Evolutionary conservation across 768 basidiomycete genomes (phyloP), one percentile per base, ranked within the genome.

Genomic region (Russula emetica): DNA sequence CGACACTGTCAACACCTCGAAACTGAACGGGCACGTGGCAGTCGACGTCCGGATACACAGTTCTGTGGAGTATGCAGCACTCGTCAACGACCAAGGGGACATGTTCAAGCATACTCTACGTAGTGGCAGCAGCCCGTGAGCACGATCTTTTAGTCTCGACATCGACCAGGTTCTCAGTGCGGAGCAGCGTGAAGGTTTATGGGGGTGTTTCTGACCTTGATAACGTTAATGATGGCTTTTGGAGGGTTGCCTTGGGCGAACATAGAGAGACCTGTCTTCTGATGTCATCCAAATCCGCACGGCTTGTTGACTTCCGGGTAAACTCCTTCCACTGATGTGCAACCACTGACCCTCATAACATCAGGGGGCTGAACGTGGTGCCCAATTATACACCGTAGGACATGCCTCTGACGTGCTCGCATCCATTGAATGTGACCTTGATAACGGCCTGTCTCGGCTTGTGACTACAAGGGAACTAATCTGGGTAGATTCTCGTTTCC

Each of bases 401-500:
- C 71, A 65, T 36, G 66, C 73, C 3, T 71, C 72, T 30, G 77
- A 81, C 55, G 58, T 79, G 1, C 71, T 90, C 20, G 87, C 87
- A 0, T 83, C 80, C 28, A 74, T 86, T 40, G 84, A 85, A 66
- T 73, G 78, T 63, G 71, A 75, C 20, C 66, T 67, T 7, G 70
- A 73, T 6, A 78, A 83, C 62, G 70, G 80, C 51, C 72, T 85
- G 44, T 69, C 85, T 34, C 79, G 82, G 3, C 66, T 89, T 3
- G 80, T 79, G 34, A 83, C 88, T 1, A 92, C 88, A 1, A 76
- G 75, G 1, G 79, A 86, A 51, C 68, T 92, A 18, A 66, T 86
- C 16, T 92, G 90, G 90, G 71, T 92, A 32, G 90, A 93, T 69
- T 75, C 78, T 32, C 81, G 90, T 36, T 81, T 78, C 68, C 73